Percentiles rank a stretch among this genome's conserved stretches.
phyloP scores from a whole-genome alignment of 306 rosid species.

The Vachellia pachyceras region DNA sequence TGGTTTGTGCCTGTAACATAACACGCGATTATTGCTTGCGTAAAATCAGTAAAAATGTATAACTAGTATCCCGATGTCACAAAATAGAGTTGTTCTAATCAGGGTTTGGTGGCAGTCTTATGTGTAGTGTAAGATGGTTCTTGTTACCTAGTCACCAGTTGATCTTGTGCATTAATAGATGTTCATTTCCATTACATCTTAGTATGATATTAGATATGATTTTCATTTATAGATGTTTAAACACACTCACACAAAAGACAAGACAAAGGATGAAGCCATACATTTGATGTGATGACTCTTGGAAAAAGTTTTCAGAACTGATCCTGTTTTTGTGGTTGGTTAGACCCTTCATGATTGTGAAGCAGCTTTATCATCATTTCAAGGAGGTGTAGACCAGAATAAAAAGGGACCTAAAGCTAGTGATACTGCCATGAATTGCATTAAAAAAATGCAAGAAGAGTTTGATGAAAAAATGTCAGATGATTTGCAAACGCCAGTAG shows the following conservation, averaged over 20 bases:
- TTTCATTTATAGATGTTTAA: conserved; percentile 8
- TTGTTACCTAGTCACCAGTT: background rate
- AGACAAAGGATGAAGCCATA: conserved; percentile 4
- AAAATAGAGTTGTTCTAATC: conserved; percentile 1
- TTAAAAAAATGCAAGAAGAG: conserved; percentile 62
- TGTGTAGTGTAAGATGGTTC: background rate
- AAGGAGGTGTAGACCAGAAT: conserved; percentile 54
- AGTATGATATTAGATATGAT: no score
- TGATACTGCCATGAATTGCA: conserved; percentile 67
- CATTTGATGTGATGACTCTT: conserved; percentile 1
- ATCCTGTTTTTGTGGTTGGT: conserved; percentile 40
- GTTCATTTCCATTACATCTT: background rate
- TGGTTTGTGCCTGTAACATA: background rate
- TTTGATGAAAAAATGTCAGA: conserved; percentile 88
- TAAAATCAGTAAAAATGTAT: background rate
- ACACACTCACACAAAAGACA: background rate
- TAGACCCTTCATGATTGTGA: conserved; percentile 88
- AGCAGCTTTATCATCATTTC: conserved; percentile 66
- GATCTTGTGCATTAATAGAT: conserved; percentile 15
- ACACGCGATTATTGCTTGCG: background rate
- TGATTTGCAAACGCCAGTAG: conserved; percentile 87
- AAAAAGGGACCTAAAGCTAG: conserved; percentile 50
- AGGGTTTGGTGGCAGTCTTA: conserved; percentile 15
- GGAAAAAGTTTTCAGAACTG: conserved; percentile 14
- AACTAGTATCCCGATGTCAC: background rate